A percentile compares a stretch with the other conserved stretches of the same genome.
Conservation (phyloP, 202 grass and related monocot genomes). For the Bolboschoenoplectus hybrid region DNA sequence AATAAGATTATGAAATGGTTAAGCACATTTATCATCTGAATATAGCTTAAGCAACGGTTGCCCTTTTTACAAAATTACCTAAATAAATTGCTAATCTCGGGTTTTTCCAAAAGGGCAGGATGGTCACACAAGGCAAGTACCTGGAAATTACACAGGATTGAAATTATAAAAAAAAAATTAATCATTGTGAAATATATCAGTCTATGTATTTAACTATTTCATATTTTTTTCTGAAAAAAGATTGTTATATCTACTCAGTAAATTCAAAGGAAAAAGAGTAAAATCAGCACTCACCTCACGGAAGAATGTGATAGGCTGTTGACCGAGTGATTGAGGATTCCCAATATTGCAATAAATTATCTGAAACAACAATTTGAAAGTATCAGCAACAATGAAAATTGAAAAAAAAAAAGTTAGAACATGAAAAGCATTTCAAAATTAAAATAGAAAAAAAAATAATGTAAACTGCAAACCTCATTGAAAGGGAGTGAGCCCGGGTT, state of each 20-base stretch:
- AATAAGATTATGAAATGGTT: conserved; percentile 11
- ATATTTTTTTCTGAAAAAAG: not conserved
- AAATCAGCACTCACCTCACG: conserved; percentile 64
- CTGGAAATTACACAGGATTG: conserved; percentile 55
- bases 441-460: not conserved
- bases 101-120: conserved; percentile 75
- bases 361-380: conserved; percentile 44
- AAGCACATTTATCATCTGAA: not conserved
- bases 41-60: not conserved
- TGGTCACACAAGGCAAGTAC: conserved; percentile 94
- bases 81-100: conserved; percentile 69
- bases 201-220: not conserved
- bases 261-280: conserved; percentile 14
- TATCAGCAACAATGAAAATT: conserved; percentile 32
- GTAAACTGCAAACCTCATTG: conserved; percentile 58
- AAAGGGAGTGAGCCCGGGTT: conserved; percentile 82
- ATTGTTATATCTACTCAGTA: not conserved
- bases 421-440: not conserved
- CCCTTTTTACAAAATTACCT: conserved; percentile 46
- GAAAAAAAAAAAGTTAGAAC: conserved; percentile 38
- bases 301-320: conserved; percentile 89
- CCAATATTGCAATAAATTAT: conserved; percentile 96
- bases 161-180: not conserved
- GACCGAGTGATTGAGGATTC: conserved; percentile 97
- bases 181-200: not conserved